These are phyloP conservation scores for Saksenaea oblongispora DNA, from an alignment of 371 early-diverging fungal species.

Conservation along the genomic window DNA sequence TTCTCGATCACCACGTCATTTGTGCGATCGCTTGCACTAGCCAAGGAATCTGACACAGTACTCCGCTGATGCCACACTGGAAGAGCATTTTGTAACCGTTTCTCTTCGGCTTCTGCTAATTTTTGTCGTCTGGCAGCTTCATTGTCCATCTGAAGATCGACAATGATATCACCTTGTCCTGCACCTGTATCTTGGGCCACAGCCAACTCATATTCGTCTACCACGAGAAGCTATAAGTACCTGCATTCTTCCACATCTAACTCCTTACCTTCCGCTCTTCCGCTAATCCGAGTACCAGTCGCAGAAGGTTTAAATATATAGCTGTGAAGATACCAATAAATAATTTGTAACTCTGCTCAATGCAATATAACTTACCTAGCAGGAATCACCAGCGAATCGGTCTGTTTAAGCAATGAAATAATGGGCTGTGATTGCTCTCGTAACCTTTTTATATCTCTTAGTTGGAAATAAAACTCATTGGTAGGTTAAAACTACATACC, in stretches of 20 bases:
- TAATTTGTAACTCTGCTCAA: background rate
- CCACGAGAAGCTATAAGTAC: background rate
- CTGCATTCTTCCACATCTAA: background rate
- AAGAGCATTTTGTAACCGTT: slow-evolving; percentile 76
- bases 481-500: slow-evolving; percentile 4
- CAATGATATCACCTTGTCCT: slow-evolving; percentile 73
- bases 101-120: slow-evolving; percentile 71
- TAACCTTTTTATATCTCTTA: slow-evolving; percentile 42
- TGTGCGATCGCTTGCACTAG: slow-evolving; percentile 28
- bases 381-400: slow-evolving; percentile 75
- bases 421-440: slow-evolving; percentile 84
- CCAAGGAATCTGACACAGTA: slow-evolving; percentile 60
- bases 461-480: background rate
- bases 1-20: background rate
- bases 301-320: slow-evolving; percentile 47
- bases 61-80: slow-evolving; percentile 83
- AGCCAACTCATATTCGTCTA: slow-evolving; percentile 61
- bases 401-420: slow-evolving; percentile 77
- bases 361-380: slow-evolving; percentile 42
- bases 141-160: slow-evolving; percentile 78
- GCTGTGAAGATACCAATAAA: no score
- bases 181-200: slow-evolving; percentile 76
- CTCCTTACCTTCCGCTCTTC: slow-evolving; percentile 23
- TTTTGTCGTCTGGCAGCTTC: slow-evolving; percentile 69
- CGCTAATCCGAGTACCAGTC: slow-evolving; percentile 20